phyloP scores from a whole-genome alignment of 2,329 filamentous ascomycete genomes.

The Pestalotiopsis fici region DNA sequence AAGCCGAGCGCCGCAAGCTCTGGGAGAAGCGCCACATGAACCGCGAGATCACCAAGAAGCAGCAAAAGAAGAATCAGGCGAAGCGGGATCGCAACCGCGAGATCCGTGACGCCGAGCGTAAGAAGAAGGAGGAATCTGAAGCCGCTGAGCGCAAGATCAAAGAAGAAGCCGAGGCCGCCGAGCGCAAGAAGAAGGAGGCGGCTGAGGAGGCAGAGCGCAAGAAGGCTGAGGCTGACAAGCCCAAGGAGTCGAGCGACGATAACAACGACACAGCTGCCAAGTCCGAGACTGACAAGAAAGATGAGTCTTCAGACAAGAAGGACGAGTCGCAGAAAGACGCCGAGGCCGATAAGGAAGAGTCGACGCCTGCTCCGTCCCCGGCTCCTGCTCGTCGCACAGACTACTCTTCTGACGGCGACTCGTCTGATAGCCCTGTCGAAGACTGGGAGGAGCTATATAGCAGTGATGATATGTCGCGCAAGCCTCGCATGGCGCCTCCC shows the following conservation, averaged over 20 bases:
- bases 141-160: slow-evolving; percentile 19
- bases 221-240: slow-evolving; percentile 17
- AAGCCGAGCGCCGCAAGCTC: slow-evolving; percentile 45
- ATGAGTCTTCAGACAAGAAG: slow-evolving; percentile 9
- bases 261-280: slow-evolving; percentile 12
- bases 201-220: slow-evolving; percentile 26
- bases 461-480: slow-evolving; percentile 57
- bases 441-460: slow-evolving; percentile 63
- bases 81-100: slow-evolving; percentile 34
- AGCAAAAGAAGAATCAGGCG: slow-evolving; percentile 39
- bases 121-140: slow-evolving; percentile 37
- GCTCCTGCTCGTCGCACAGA: slow-evolving; percentile 22
- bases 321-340: slow-evolving; percentile 10
- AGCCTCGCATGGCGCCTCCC: slow-evolving; percentile 41
- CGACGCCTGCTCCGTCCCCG: slow-evolving; percentile 19
- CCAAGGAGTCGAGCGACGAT: slow-evolving; percentile 25
- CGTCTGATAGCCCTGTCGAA: slow-evolving; percentile 59
- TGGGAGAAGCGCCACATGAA: slow-evolving; percentile 49
- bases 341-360: slow-evolving; percentile 12
- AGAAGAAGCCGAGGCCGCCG: slow-evolving; percentile 31
- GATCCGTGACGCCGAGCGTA: slow-evolving; percentile 37
- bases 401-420: slow-evolving; percentile 52
- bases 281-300: slow-evolving; percentile 10
- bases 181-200: slow-evolving; percentile 16
- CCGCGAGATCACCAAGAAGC: slow-evolving; percentile 37